Conservation (phyloP, 306 rosid species). For the Astragalus glycyphyllos region DNA sequence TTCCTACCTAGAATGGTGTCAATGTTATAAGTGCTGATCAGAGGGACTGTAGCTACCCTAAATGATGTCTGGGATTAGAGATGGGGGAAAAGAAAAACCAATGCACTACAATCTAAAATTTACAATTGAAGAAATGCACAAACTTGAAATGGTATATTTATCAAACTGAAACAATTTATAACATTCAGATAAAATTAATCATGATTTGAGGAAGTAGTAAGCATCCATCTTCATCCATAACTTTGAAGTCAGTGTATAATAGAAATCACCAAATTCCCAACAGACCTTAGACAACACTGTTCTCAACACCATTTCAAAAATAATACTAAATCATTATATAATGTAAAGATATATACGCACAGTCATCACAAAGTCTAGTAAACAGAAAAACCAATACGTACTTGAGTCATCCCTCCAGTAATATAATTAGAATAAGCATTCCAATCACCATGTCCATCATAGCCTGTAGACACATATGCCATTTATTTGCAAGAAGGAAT, state of each 20-base stretch:
- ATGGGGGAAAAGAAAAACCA: neutral
- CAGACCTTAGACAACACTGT: neutral
- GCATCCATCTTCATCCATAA: neutral
- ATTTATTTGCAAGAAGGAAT: neutral
- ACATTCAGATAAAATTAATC: neutral
- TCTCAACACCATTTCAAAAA: neutral
- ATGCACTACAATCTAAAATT: neutral
- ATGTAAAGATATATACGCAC: neutral
- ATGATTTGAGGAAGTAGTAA: neutral
- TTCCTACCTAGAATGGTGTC: neutral
- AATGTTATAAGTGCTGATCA: neutral
- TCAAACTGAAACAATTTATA: neutral
- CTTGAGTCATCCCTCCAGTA: constrained; percentile 24
- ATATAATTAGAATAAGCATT: constrained; percentile 5
- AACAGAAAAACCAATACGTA: neutral
- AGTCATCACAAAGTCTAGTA: neutral
- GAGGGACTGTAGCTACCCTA: neutral
- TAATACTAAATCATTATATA: neutral
- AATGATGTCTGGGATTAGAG: neutral
- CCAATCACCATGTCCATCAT: constrained; percentile 32
- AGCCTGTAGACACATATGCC: constrained; percentile 8
- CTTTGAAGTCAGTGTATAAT: neutral
- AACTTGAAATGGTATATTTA: neutral
- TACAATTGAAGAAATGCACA: neutral
- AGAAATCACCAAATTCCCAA: neutral